These are phyloP conservation scores for Fusarium fracticaudum DNA, from an alignment of 2,329 filamentous ascomycete species.

Conservation along the genomic window DNA sequence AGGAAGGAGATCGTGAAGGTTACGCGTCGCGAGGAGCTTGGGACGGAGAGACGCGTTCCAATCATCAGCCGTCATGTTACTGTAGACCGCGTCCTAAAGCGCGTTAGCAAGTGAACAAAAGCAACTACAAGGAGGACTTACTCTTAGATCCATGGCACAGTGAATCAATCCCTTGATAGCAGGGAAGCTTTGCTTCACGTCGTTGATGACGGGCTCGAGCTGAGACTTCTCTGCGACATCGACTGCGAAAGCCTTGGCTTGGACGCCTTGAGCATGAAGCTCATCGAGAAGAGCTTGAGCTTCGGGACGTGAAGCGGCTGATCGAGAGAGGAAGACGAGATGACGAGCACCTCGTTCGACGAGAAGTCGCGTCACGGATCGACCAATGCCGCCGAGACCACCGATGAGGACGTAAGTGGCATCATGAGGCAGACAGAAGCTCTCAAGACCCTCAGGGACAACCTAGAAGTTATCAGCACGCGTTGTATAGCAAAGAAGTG, in stretches of 20 bases:
- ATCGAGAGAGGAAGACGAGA: slow-evolving; percentile 46
- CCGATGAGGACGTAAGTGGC: slow-evolving; percentile 38
- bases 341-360: slow-evolving; percentile 35
- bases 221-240: slow-evolving; percentile 15
- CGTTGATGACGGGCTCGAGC: slow-evolving; percentile 18
- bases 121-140: background rate
- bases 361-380: slow-evolving; percentile 33
- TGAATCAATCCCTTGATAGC: slow-evolving; percentile 45
- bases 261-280: background rate
- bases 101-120: background rate
- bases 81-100: background rate
- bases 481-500: background rate
- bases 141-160: slow-evolving; percentile 37
- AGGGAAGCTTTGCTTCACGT: slow-evolving; percentile 7
- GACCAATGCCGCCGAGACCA: slow-evolving; percentile 40
- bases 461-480: background rate
- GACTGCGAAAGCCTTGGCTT: background rate
- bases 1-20: background rate
- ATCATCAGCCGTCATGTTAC: background rate
- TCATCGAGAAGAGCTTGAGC: background rate
- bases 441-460: background rate
- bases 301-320: background rate
- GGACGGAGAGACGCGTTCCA: background rate
- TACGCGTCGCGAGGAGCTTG: background rate
- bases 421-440: background rate